Conservation (phyloP, 2,329 filamentous ascomycete genomes). For the Trichoderma endophyticum region DNA sequence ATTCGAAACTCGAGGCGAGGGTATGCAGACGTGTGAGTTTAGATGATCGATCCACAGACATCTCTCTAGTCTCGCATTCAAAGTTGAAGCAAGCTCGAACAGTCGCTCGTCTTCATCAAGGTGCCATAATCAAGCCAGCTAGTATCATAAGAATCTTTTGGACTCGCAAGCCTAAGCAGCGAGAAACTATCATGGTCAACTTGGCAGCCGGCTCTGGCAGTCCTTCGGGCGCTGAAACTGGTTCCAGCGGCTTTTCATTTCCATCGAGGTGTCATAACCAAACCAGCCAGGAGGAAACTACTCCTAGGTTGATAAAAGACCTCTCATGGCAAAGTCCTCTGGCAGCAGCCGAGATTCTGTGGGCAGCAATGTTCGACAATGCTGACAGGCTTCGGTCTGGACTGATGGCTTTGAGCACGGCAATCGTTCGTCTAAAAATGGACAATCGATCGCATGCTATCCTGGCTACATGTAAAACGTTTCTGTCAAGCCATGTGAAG, state of each 20-base stretch:
- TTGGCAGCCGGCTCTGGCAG: neutral
- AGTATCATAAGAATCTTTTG: neutral
- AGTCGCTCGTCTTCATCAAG: neutral
- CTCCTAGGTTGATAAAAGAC: neutral
- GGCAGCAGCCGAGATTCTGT: constrained; percentile 54
- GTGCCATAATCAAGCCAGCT: neutral
- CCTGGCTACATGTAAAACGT: too few relatives aligned
- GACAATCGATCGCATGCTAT: too few relatives aligned
- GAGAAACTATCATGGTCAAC: neutral
- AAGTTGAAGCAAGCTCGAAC: neutral
- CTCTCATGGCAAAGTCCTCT: constrained; percentile 66
- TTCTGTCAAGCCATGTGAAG: too few relatives aligned
- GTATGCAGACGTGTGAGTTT: neutral
- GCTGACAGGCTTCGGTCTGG: constrained; percentile 44
- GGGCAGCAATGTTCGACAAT: constrained; percentile 34
- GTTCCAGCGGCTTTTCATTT: neutral
- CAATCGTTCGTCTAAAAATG: too few relatives aligned
- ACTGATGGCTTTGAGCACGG: constrained; percentile 34
- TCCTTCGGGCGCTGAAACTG: neutral
- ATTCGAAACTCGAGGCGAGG: neutral
- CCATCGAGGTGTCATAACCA: neutral
- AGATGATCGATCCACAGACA: neutral
- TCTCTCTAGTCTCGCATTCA: neutral
- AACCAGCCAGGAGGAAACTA: neutral
- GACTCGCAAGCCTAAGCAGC: neutral